A percentile compares a stretch with the other conserved stretches of the same genome.
Evolutionary conservation across 176 grass and related monocot species (phyloP).

Genomic region (Oryza rufipogon): DNA sequence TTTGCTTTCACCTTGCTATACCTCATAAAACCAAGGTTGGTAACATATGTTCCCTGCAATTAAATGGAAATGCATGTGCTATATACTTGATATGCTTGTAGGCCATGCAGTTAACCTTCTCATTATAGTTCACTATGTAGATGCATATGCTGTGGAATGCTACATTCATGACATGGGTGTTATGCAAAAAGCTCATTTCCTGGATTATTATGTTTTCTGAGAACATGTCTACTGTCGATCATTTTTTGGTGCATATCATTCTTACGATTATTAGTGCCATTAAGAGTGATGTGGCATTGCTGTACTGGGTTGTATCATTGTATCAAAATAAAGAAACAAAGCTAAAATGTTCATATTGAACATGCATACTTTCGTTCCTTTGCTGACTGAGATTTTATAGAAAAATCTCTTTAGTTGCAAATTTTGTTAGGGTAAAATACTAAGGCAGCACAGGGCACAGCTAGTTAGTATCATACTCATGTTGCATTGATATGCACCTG

Average conservation of each 20-base stretch:
- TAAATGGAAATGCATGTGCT: constrained; percentile 11
- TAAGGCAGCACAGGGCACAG: not conserved
- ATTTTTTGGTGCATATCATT: constrained; percentile 5
- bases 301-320: constrained; percentile 4
- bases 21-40: constrained; percentile 84
- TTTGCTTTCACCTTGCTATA: constrained; percentile 74
- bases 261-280: not conserved
- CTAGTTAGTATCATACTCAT: not conserved
- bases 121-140: constrained; percentile 16
- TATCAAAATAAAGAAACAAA: not conserved
- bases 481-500: constrained; percentile 12
- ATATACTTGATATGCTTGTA: constrained; percentile 14
- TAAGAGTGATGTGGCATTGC: not conserved
- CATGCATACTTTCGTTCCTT: not conserved
- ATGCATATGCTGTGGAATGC: not conserved
- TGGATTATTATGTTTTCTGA: constrained; percentile 21
- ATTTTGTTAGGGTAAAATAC: constrained; percentile 15
- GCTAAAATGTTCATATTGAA: not conserved
- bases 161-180: not conserved
- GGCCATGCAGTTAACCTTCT: constrained; percentile 1
- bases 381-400: not conserved
- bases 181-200: constrained; percentile 14
- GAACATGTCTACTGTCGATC: constrained; percentile 14
- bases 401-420: not conserved
- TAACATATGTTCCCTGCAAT: constrained; percentile 17